Evolutionary conservation across 1,284 basidiomycete genomes (phyloP), one percentile per base, ranked within the genome.

Genomic region (Ganoderma leucocontextum): DNA sequence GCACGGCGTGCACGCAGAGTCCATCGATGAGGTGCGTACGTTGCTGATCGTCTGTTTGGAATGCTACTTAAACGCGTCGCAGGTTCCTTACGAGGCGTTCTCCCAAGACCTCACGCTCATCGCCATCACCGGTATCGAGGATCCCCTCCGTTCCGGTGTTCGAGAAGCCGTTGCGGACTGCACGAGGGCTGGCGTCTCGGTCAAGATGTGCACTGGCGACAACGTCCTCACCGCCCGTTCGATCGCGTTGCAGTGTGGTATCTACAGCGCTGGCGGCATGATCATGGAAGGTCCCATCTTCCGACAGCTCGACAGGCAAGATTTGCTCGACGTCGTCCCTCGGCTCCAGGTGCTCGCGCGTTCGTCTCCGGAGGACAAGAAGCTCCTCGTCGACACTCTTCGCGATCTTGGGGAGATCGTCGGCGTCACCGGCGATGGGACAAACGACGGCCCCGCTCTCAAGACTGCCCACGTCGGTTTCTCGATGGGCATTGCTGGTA

Each of bases 181-280:
- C 79, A 89, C 90, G 75, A 87, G 85, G 65, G 97, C 98, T 49
- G 97, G 97, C 74, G 96, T 99, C n/a, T 86, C 88, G 38, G 91
- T 99, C 83, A 99, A 98, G 85, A 99, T 99, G 97, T 98, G 95
- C 80, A 99, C 97, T 0, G 97, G 97, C 78, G 97, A 99, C 82
- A 99, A 99, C 75, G 94, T 97, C 61, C 87, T 99, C 58, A 97
- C 96, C 8, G 95, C 95, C 53, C 89, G 94, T 33, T 98, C 96
- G 8, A 99, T 99, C 75, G 96, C 97, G 44, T 87, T 88, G 8
- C 97, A 99, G 78, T 99, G 97, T 78, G 96, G 97, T 55, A 98
- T 99, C 79, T 98, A 94, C 81, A 93, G 91, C 8, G 82, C 92
- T 1, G 96, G 96, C 44, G 97, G 97, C 60, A 90, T 98, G 75